phyloP scores from a whole-genome alignment of 2,329 filamentous ascomycete species.

The Rugonectria rugulosa region DNA sequence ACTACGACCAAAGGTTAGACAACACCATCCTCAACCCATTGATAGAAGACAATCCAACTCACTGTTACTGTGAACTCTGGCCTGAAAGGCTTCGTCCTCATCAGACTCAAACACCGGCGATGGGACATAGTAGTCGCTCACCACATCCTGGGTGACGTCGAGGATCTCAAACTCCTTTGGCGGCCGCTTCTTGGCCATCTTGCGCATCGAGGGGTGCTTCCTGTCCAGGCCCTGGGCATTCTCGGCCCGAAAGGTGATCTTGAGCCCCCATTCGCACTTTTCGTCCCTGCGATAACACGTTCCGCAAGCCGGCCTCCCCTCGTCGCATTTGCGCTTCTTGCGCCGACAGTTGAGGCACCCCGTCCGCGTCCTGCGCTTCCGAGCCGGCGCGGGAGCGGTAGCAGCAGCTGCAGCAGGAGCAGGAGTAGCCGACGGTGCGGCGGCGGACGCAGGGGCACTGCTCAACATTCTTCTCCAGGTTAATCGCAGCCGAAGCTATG shows the following conservation, averaged over 20 bases:
- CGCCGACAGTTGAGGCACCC: constrained; percentile 49
- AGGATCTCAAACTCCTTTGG: constrained; percentile 46
- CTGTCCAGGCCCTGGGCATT: constrained; percentile 45
- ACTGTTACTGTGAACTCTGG: constrained; percentile 6
- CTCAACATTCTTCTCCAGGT: constrained; percentile 31
- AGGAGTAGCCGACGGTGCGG: constrained; percentile 1
- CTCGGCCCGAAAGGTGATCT: constrained; percentile 47
- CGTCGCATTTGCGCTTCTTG: constrained; percentile 50
- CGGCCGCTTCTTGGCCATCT: constrained; percentile 37
- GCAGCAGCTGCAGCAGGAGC: background rate
- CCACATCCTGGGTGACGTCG: constrained; percentile 46
- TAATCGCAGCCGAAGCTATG: constrained; percentile 30
- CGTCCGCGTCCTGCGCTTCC: constrained; percentile 44
- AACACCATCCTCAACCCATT: background rate
- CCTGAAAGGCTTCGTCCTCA: constrained; percentile 18
- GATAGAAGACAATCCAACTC: constrained; percentile 1
- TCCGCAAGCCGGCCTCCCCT: constrained; percentile 45
- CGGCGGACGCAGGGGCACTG: background rate
- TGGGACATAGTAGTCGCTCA: constrained; percentile 45
- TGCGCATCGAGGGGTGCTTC: constrained; percentile 46
- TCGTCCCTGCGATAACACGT: constrained; percentile 44
- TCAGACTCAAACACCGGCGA: constrained; percentile 31
- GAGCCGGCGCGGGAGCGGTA: constrained; percentile 7
- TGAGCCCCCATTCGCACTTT: constrained; percentile 48
- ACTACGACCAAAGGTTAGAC: background rate